Percentiles rank a stretch among this genome's conserved stretches.
Conservation (phyloP, 2,329 filamentous ascomycete species). For the Fusarium poae region DNA sequence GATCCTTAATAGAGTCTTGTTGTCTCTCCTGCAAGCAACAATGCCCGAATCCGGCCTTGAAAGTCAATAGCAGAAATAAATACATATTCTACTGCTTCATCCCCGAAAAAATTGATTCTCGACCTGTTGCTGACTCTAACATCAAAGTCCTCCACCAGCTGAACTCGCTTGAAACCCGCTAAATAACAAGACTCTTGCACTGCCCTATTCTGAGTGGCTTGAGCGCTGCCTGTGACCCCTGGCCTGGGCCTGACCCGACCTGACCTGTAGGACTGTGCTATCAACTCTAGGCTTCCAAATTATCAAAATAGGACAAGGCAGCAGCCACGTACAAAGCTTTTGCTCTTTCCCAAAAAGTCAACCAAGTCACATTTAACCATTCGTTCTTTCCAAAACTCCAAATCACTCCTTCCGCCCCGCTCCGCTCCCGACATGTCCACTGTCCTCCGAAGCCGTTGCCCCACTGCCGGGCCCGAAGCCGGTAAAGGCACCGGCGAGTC, state of each 20-base stretch:
- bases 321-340: constrained; percentile 46
- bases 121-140: constrained; percentile 2
- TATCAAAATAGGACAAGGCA: constrained; percentile 42
- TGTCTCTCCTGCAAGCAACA: constrained; percentile 31
- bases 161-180: constrained; percentile 40
- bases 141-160: constrained; percentile 17
- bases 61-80: constrained; percentile 1
- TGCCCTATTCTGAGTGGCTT: constrained; percentile 36
- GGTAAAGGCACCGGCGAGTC: constrained; percentile 13
- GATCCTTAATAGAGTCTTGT: neutral
- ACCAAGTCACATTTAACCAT: constrained; percentile 1
- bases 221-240: constrained; percentile 39
- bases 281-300: constrained; percentile 28
- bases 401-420: neutral
- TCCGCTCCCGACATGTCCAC: constrained; percentile 38
- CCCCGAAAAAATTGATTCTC: neutral
- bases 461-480: constrained; percentile 42
- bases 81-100: neutral
- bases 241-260: constrained; percentile 32
- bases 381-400: neutral
- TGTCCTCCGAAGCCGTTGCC: constrained; percentile 40
- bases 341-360: constrained; percentile 9
- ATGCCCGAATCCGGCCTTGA: constrained; percentile 4
- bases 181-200: constrained; percentile 29
- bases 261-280: constrained; percentile 26